Evolutionary conservation across 306 rosid species (phyloP).

Genomic region (Dryas alaskensis): DNA sequence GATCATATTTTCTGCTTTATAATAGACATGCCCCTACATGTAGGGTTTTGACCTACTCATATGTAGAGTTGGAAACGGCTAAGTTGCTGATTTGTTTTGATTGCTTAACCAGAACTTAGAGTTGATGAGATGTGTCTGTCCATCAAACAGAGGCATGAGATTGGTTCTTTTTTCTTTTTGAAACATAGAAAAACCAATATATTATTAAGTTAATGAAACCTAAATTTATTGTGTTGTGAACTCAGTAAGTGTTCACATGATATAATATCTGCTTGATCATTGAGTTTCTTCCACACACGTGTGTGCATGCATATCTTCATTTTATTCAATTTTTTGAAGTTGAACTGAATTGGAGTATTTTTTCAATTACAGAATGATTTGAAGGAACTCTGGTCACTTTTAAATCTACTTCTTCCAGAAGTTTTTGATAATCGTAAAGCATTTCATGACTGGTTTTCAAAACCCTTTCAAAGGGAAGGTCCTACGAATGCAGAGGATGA

Average conservation of each 20-base stretch:
- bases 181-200: background rate
- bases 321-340: constrained; percentile 2
- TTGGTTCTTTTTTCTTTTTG: background rate
- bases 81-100: background rate
- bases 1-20: background rate
- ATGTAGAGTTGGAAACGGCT: background rate
- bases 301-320: background rate
- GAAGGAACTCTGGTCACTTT: constrained; percentile 97
- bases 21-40: background rate
- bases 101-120: background rate
- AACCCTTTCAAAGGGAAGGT: constrained; percentile 92
- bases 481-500: constrained; percentile 81
- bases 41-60: background rate
- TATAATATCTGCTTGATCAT: constrained; percentile 7
- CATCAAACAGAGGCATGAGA: background rate
- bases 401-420: constrained; percentile 97
- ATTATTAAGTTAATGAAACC: background rate
- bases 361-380: constrained; percentile 81
- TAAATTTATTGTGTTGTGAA: constrained; percentile 2
- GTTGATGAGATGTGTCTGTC: background rate
- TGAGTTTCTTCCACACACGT: background rate
- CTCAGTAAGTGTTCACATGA: background rate
- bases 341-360: constrained; percentile 25
- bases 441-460: constrained; percentile 97
- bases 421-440: constrained; percentile 97